Conservation (phyloP, 83 land plant genomes). For the Isoetes engelmannii region DNA sequence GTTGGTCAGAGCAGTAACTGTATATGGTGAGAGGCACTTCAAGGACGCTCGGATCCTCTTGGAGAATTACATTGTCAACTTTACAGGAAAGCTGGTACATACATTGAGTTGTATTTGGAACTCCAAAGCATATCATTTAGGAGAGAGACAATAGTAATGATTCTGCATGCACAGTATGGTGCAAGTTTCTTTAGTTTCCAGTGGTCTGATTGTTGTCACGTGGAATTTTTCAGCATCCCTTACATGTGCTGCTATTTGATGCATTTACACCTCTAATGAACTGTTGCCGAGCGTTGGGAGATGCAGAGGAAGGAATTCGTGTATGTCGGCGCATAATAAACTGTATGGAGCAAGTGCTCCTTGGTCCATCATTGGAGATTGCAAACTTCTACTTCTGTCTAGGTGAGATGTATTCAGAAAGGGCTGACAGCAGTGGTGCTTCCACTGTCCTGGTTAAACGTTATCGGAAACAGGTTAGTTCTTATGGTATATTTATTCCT, state of each 20-base stretch:
- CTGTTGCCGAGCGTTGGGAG: constrained; percentile 44
- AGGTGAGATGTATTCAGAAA: constrained; percentile 39
- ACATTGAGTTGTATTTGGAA: background rate
- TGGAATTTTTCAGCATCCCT: constrained; percentile 29
- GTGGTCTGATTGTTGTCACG: background rate
- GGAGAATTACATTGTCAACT: constrained; percentile 26
- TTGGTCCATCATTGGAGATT: constrained; percentile 32
- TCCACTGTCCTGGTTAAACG: constrained; percentile 32
- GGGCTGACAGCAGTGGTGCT: constrained; percentile 19
- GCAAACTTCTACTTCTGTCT: constrained; percentile 46
- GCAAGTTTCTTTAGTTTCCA: background rate
- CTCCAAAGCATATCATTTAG: background rate
- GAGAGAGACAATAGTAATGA: background rate
- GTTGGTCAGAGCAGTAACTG: constrained; percentile 27
- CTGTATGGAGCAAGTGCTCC: constrained; percentile 35
- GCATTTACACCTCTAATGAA: constrained; percentile 47
- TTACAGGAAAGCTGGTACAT: constrained; percentile 37
- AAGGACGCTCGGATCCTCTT: constrained; percentile 36
- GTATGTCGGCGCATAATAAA: constrained; percentile 32
- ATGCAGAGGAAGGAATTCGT: constrained; percentile 37
- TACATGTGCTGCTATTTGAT: constrained; percentile 43
- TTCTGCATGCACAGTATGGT: background rate
- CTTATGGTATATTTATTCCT: background rate
- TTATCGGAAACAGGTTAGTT: constrained; percentile 31
- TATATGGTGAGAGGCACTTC: constrained; percentile 35